Evolutionary conservation across 805 yeast species (phyloP), one percentile per base, ranked within the genome.

Genomic region (Candida coquimbonensis): DNA sequence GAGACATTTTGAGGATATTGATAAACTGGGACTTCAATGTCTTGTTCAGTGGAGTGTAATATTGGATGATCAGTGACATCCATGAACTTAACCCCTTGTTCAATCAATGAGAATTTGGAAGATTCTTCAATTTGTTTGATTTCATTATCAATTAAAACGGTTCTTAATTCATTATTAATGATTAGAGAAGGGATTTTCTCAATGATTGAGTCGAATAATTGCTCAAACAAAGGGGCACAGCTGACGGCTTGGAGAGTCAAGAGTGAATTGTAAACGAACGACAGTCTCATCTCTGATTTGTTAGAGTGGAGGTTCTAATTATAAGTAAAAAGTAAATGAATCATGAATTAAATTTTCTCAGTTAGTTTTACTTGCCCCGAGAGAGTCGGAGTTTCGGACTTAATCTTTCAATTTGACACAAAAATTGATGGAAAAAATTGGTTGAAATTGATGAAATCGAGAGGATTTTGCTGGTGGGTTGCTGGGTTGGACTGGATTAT

Each of bases 81-180:
- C 51, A 85, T 76, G 59, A 82, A 84, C 25, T 68, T 73, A 32
- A 70, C 61, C 42, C 81, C 81, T 35, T 67, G 60, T 43, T 76
- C 61, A 54, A 66, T 67, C 38, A 76, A 58, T n/a, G 55, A 57
- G n/a, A 72, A 52, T 54, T 76, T 68, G 43, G 75, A 74, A 13
- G 60, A 60, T 46, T 74, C 79, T 14, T 63, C 55, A 42, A 68
- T 70, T 46, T 47, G 42, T 5, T 62, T 46, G 2, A 61, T 59
- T 11, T 53, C 46, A 9, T 49, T 32, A 26, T 48, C 38, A 3
- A 57, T 53, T 25, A 57, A 53, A 16, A 52, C 50, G 3, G 46
- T 16, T 38, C 55, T 40, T 9, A 41, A 36, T 12, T 50, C 49
- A 25, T 36, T 35, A 3, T 13, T 9, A 29, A 5, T 3, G n/a